Conservation (phyloP, 352 stramenopile species). For the Saprolegnia diclina region DNA sequence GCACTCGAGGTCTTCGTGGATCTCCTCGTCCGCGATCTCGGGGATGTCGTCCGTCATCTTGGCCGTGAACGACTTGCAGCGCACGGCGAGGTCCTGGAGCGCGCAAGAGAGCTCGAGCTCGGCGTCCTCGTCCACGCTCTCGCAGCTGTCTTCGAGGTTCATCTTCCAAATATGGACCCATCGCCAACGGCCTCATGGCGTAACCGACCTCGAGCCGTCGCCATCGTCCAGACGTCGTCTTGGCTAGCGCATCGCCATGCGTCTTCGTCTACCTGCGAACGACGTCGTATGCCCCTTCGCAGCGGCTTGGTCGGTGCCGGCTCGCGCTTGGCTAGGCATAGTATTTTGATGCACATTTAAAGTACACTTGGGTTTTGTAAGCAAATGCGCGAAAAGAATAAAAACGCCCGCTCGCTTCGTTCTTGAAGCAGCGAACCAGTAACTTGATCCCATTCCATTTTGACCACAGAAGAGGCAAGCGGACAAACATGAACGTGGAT, state of each 20-base stretch:
- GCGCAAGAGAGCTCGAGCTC: slow-evolving; percentile 71
- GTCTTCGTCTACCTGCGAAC: too few relatives aligned
- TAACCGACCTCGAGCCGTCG: background rate
- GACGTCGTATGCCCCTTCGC: too few relatives aligned
- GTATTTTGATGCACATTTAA: background rate
- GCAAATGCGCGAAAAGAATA: slow-evolving; percentile 1
- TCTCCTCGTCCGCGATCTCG: slow-evolving; percentile 41
- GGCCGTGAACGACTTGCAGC: slow-evolving; percentile 61
- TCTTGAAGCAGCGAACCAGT: background rate
- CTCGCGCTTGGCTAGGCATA: background rate
- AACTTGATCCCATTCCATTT: background rate
- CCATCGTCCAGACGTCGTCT: background rate
- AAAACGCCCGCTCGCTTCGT: background rate
- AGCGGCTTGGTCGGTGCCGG: background rate
- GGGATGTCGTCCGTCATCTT: slow-evolving; percentile 60
- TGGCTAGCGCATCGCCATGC: too few relatives aligned
- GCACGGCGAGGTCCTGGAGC: slow-evolving; percentile 56
- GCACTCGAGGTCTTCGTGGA: slow-evolving; percentile 45
- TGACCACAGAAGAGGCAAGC: slow-evolving; percentile 1
- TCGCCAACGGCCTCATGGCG: background rate
- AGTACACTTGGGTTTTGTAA: background rate
- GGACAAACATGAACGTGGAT: slow-evolving; percentile 31
- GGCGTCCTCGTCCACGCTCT: slow-evolving; percentile 62
- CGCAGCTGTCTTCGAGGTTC: slow-evolving; percentile 22
- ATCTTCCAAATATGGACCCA: slow-evolving; percentile 13